Evolutionary conservation across 371 early-diverging fungal species (phyloP).

Genomic region (Gilbertella persicaria): DNA sequence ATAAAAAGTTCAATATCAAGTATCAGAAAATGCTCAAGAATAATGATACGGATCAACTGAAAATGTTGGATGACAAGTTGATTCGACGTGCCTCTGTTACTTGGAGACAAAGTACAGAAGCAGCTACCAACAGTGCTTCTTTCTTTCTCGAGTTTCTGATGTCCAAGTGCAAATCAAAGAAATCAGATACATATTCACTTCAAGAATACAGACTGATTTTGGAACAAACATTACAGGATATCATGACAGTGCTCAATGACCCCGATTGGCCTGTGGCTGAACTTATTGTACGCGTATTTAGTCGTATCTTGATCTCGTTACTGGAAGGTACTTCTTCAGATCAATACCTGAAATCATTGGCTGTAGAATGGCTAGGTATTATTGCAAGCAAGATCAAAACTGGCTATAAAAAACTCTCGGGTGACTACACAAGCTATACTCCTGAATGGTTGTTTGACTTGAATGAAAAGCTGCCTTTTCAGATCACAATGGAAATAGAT

Average conservation of each 20-base stretch:
- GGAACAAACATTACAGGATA: slow-evolving; percentile 73
- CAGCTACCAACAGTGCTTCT: slow-evolving; percentile 60
- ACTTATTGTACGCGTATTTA: slow-evolving; percentile 61
- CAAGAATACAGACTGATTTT: slow-evolving; percentile 76
- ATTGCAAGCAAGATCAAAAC: slow-evolving; percentile 60
- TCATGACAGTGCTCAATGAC: slow-evolving; percentile 69
- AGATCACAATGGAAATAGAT: slow-evolving; percentile 20
- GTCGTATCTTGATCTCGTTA: slow-evolving; percentile 62
- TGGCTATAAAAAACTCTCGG: slow-evolving; percentile 25
- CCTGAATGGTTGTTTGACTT: slow-evolving; percentile 43
- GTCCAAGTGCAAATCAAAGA: slow-evolving; percentile 59
- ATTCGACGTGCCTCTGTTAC: slow-evolving; percentile 20
- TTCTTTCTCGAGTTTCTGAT: slow-evolving; percentile 71
- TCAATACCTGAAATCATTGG: slow-evolving; percentile 60
- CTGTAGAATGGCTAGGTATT: slow-evolving; percentile 77
- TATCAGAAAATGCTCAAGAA: slow-evolving; percentile 34
- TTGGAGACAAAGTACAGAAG: slow-evolving; percentile 51
- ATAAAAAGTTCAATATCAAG: slow-evolving; percentile 34
- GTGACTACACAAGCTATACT: slow-evolving; percentile 10
- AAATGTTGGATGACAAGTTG: slow-evolving; percentile 22
- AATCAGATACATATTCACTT: slow-evolving; percentile 50
- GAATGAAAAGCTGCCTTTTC: slow-evolving; percentile 24
- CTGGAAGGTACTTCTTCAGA: slow-evolving; percentile 66
- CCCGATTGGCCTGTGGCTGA: slow-evolving; percentile 94
- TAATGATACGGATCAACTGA: slow-evolving; percentile 24